Base-by-base conservation (phyloP, 768 basidiomycete genomes). In the Lactarius indigo region DNA sequence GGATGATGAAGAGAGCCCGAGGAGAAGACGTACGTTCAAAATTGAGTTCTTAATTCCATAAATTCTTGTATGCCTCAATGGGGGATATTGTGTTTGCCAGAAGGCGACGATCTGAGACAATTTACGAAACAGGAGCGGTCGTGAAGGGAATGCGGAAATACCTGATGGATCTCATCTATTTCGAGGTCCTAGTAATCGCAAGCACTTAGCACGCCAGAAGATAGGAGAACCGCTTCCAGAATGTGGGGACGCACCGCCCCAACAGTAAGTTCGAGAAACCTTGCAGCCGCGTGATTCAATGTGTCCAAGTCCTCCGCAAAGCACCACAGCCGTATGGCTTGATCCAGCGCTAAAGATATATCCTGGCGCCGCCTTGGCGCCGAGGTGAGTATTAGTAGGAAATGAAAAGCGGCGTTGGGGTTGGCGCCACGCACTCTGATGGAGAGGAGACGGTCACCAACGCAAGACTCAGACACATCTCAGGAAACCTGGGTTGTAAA, bases 361-460 rank as follows among this genome's bases (percentile, higher is more conserved):
- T 83, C 85, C 71, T 84, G 82, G 57, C 84, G 75, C 69, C 90
- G 26, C 50, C 50, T 52, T 91, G 65, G 5, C 31, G 57, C 31
- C 57, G 2, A n/a, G 9, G 8, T 17, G 26, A 7, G 41, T 33
- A n/a, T 23, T 59, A 47, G 57, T 42, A 20, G 57, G 63, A 26
- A 9, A 47, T 42, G 23, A 23, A 28, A 61, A 54, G n/a, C 20
- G 7, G 17, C 35, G 12, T 60, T 47, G 39, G 33, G 30, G 2
- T 55, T 42, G 55, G 55, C 28, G 9, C 44, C 18, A 78, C 86
- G 70, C 72, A 91, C 90, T 90, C 88, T 41, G 81, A 80, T 35
- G 86, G 86, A 3, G 88, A 78, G 15, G 88, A 86, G 31, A 89
- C 81, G 73, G 89, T 89, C 71, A 85, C 85, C 18, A 92, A 77